These are phyloP conservation scores for Lactifluus hygrophoroides DNA, from an alignment of 768 basidiomycete species.

Conservation along the genomic window DNA sequence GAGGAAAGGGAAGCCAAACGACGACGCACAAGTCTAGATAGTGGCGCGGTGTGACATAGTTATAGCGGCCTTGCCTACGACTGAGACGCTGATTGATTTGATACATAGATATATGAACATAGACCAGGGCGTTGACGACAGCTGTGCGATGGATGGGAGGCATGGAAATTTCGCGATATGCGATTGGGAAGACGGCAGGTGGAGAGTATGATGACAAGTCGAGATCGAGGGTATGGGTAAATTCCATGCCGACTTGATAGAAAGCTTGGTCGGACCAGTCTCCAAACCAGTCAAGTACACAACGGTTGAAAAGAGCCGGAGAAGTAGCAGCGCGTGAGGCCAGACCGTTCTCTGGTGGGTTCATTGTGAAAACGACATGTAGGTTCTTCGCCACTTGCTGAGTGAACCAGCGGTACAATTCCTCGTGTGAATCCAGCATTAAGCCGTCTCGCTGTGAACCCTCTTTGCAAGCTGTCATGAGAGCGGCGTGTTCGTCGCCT, in stretches of 20 bases:
- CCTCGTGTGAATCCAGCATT: constrained; percentile 97
- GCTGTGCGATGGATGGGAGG: constrained; percentile 89
- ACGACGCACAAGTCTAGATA: constrained; percentile 92
- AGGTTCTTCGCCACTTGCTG: constrained; percentile 96
- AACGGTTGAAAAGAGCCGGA: constrained; percentile 97
- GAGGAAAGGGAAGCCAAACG: neutral
- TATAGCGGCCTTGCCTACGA: constrained; percentile 89
- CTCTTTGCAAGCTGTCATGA: constrained; percentile 99
- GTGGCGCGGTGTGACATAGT: constrained; percentile 95
- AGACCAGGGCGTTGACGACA: constrained; percentile 87
- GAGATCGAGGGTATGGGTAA: constrained; percentile 89
- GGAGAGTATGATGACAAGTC: constrained; percentile 77
- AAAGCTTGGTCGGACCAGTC: constrained; percentile 99
- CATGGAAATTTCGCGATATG: constrained; percentile 72
- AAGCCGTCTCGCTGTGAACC: constrained; percentile 98
- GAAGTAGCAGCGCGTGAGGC: constrained; percentile 96
- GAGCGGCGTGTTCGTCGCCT: constrained; percentile 95
- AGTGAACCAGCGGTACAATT: constrained; percentile 98
- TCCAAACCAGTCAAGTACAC: constrained; percentile 98
- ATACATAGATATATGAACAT: constrained; percentile 84
- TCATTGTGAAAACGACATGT: constrained; percentile 99
- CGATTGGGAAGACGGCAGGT: constrained; percentile 79
- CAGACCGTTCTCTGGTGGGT: constrained; percentile 91
- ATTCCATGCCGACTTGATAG: constrained; percentile 96
- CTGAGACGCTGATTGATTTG: constrained; percentile 84